phyloP scores from a whole-genome alignment of 2,329 filamentous ascomycete genomes.

The Fusarium metavorans region DNA sequence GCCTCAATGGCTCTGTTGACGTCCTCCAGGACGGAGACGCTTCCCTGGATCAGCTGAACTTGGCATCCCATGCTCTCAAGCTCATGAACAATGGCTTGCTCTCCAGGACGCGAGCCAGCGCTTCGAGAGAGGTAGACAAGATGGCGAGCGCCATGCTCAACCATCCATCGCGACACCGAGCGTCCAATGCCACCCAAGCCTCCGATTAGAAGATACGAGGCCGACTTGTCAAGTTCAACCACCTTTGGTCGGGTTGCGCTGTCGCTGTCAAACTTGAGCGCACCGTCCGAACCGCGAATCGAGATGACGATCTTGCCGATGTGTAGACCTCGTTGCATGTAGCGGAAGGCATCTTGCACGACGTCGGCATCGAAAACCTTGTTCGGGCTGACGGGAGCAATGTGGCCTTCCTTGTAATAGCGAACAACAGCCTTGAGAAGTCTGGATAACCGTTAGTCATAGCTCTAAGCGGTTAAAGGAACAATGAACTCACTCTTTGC shows the following conservation, averaged over 20 bases:
- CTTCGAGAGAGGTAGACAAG: constrained; percentile 25
- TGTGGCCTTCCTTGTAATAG: constrained; percentile 21
- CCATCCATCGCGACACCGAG: constrained; percentile 14
- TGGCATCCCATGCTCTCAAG: constrained; percentile 43
- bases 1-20: constrained; percentile 41
- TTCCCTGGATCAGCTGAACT: constrained; percentile 47
- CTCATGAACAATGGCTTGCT: constrained; percentile 32
- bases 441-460: background rate
- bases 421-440: constrained; percentile 7
- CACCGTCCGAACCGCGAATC: constrained; percentile 5
- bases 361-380: constrained; percentile 43
- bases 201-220: constrained; percentile 44
- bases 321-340: constrained; percentile 57
- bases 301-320: constrained; percentile 56
- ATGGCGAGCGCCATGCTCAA: constrained; percentile 22
- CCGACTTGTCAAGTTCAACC: constrained; percentile 26
- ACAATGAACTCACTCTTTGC: constrained; percentile 25
- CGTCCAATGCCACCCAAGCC: constrained; percentile 34
- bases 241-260: background rate
- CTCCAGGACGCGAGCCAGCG: constrained; percentile 9
- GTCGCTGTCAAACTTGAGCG: background rate
- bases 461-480: constrained; percentile 23
- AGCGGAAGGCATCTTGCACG: constrained; percentile 54
- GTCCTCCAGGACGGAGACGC: constrained; percentile 45
- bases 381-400: constrained; percentile 38